Base-by-base conservation (phyloP, 441 rosid genomes). In the Bruguiera hainesii region DNA sequence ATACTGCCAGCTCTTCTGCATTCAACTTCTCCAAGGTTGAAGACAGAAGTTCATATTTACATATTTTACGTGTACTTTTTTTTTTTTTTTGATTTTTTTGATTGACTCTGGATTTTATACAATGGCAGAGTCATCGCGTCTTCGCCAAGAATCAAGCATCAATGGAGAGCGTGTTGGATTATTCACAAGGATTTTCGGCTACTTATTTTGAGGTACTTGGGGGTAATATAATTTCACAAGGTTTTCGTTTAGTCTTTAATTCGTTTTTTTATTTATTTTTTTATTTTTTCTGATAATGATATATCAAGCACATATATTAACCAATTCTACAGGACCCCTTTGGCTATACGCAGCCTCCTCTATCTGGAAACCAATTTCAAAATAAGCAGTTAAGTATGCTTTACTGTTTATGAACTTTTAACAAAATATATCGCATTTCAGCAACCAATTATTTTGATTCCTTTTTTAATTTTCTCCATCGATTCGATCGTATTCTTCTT, bases 1-100 rank as follows among this genome's bases (percentile, higher is more conserved):
- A 93, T 71, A 91, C 97, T 62, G 98, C 98, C 46, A 93, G 96
- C 79, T 93, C 98, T 76, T 87, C 90, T 9, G 71, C 83, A 63
- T 64, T 84, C 75, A 80, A 75, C 69, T 74, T 76, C 67, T 76
- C 84, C 77, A 73, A 77, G 82, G 96, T 87, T 56, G 13, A 42
- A 16, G 16, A 42, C 48, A 42, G 15, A 42, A 42, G 48, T 42
- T 42, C 48, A 42, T 13, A 42, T 16, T 25, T 37, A 28, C 16
- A 1, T 3, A 35, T 31, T 16, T 11, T 3, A 42, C 4, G 19
- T 5, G 13, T 30, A 0, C 49, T 0, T 19, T 5, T 30, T 7
- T 1, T 7, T 6, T 2, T 46, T 16, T 20, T 29, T 0, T 3
- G 1, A 0, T 16, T 4, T 26, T 1, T 26, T 1, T 26, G 8